phyloP scores from a whole-genome alignment of 2,329 filamentous ascomycete genomes.

The Chaetothyriales sp. region DNA sequence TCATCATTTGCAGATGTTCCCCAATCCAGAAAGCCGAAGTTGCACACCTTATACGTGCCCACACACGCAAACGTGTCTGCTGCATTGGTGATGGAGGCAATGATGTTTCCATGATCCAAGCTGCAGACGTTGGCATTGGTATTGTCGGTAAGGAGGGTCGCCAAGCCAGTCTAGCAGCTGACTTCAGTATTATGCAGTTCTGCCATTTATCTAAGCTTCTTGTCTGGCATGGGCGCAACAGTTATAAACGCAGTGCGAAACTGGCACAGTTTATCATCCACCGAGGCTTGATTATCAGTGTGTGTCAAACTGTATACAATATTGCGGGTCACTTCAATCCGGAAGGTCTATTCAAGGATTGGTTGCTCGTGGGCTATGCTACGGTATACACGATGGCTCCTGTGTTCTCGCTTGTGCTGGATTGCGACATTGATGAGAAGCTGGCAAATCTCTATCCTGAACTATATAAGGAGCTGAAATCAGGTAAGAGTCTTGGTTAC shows the following conservation, averaged over 20 bases:
- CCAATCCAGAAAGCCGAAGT: slow-evolving; percentile 95
- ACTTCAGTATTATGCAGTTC: slow-evolving; percentile 94
- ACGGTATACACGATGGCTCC: slow-evolving; percentile 90
- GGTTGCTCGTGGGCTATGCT: slow-evolving; percentile 91
- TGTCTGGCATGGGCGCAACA: slow-evolving; percentile 96
- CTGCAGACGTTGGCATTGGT: slow-evolving; percentile 90
- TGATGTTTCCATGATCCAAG: slow-evolving; percentile 98
- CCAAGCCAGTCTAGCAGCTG: slow-evolving; percentile 84
- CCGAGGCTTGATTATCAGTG: slow-evolving; percentile 81
- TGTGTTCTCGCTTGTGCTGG: slow-evolving; percentile 83
- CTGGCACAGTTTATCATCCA: slow-evolving; percentile 97
- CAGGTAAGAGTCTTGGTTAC: slow-evolving; percentile 76
- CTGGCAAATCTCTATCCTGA: slow-evolving; percentile 92
- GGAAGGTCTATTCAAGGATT: slow-evolving; percentile 87
- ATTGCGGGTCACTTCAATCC: slow-evolving; percentile 87
- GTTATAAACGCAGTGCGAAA: slow-evolving; percentile 90
- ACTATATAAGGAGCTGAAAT: slow-evolving; percentile 92
- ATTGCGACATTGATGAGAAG: slow-evolving; percentile 87
- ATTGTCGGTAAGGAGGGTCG: slow-evolving; percentile 96
- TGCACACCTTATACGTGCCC: slow-evolving; percentile 72
- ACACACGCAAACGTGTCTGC: slow-evolving; percentile 88
- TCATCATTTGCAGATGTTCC: slow-evolving; percentile 91
- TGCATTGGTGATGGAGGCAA: slow-evolving; percentile 98
- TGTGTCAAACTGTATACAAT: slow-evolving; percentile 95
- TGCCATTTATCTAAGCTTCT: slow-evolving; percentile 86